phyloP scores from a whole-genome alignment of 495 filamentous ascomycete genomes.

The Penicillium samsonianum region DNA sequence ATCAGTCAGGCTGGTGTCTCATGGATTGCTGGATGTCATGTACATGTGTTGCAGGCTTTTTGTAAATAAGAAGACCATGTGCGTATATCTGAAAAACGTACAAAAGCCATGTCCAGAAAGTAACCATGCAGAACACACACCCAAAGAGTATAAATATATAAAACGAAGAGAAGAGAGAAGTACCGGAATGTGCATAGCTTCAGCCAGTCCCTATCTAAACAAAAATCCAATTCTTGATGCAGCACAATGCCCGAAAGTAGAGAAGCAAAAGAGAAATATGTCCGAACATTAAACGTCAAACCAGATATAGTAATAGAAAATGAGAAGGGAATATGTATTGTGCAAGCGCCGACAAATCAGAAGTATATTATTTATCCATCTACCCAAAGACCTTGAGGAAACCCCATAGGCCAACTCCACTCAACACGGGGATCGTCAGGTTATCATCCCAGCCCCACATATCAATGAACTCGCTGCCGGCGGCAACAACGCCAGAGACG shows the following conservation, averaged over 20 bases:
- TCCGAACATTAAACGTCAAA: conserved; percentile 10
- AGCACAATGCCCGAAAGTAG: conserved; percentile 19
- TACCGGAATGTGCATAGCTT: background rate
- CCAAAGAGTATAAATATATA: background rate
- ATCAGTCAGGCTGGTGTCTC: background rate
- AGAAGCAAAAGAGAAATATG: background rate
- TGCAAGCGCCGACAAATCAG: conserved; percentile 2
- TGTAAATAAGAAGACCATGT: background rate
- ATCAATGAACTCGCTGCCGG: conserved; percentile 87
- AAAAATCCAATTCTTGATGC: conserved; percentile 22
- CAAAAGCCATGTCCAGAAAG: background rate
- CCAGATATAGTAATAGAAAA: conserved; percentile 14
- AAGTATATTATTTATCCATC: conserved; percentile 11
- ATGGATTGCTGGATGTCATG: background rate
- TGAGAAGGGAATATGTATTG: conserved; percentile 10
- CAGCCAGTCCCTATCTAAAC: conserved; percentile 15
- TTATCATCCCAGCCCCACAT: conserved; percentile 95
- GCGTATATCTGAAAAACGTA: background rate
- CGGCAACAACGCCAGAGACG: conserved; percentile 82
- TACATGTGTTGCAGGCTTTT: background rate
- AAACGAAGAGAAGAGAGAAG: conserved; percentile 7
- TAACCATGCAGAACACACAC: background rate
- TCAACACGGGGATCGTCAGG: conserved; percentile 90
- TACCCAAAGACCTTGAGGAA: conserved; percentile 88
- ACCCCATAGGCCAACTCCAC: conserved; percentile 86